Conservation (phyloP, 2,329 filamentous ascomycete genomes). For the Paracamarosporium sp. region DNA sequence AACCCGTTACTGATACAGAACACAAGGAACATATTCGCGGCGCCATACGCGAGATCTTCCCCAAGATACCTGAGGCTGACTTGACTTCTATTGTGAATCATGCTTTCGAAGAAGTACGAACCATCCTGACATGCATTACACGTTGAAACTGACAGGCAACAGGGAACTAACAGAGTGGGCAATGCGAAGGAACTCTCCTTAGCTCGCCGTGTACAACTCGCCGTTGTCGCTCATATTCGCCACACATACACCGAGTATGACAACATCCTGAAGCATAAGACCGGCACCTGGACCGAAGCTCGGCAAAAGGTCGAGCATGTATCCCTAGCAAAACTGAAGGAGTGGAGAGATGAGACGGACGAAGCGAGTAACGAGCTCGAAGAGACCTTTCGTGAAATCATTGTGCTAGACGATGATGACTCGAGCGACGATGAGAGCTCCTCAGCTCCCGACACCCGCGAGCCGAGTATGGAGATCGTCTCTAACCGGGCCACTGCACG, state of each 20-base stretch:
- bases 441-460: constrained; percentile 31
- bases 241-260: constrained; percentile 70
- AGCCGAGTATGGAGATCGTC: constrained; percentile 41
- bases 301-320: constrained; percentile 61
- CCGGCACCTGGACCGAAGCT: constrained; percentile 61
- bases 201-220: constrained; percentile 65
- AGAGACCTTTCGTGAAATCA: constrained; percentile 69
- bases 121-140: neutral
- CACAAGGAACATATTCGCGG: constrained; percentile 64
- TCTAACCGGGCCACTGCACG: constrained; percentile 40
- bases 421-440: constrained; percentile 8
- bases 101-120: constrained; percentile 63
- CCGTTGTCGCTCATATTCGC: constrained; percentile 67
- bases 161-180: constrained; percentile 65
- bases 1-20: constrained; percentile 43
- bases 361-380: constrained; percentile 61
- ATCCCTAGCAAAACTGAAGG: constrained; percentile 63
- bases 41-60: constrained; percentile 67
- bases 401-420: constrained; percentile 66
- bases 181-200: constrained; percentile 62
- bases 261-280: constrained; percentile 58
- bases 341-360: constrained; percentile 67
- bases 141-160: constrained; percentile 20
- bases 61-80: constrained; percentile 66
- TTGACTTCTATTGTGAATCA: constrained; percentile 64